phyloP scores from a whole-genome alignment of 2,329 filamentous ascomycete genomes.

The Falciphora oryzae region DNA sequence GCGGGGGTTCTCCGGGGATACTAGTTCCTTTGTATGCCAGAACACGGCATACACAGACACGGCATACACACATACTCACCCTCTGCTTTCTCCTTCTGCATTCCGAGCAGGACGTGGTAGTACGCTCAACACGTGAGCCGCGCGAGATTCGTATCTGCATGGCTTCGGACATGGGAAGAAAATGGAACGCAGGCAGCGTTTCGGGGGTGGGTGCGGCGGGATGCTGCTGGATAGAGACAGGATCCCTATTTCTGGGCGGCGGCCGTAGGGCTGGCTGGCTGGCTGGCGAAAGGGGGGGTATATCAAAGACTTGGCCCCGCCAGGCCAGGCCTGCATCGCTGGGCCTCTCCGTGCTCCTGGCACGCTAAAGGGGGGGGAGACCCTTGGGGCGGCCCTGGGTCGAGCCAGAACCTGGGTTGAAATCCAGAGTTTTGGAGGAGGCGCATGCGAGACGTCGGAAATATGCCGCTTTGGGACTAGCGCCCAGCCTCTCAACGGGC shows the following conservation, averaged over 20 bases:
- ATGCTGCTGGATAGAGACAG: background rate
- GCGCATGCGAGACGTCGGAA: background rate
- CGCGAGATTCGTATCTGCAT: slow-evolving; percentile 23
- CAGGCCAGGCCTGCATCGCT: background rate
- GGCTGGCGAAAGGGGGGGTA: background rate
- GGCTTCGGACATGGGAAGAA: slow-evolving; percentile 21
- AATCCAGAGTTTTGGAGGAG: background rate
- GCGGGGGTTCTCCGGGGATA: background rate
- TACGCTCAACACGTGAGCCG: slow-evolving; percentile 19
- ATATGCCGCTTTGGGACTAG: background rate
- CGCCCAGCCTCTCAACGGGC: background rate
- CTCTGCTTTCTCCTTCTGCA: slow-evolving; percentile 44
- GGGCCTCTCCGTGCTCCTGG: background rate
- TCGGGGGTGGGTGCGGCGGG: background rate
- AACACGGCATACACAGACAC: too few relatives aligned
- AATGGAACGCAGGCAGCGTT: background rate
- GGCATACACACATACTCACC: slow-evolving; percentile 21
- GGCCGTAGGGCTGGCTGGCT: background rate
- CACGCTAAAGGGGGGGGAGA: too few relatives aligned
- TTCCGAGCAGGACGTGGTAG: slow-evolving; percentile 38
- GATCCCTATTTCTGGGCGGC: background rate
- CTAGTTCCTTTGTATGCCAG: background rate
- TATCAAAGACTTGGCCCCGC: background rate
- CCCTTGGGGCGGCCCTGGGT: too few relatives aligned
- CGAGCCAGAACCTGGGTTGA: too few relatives aligned